Evolutionary conservation across 164 flowering plant genomes (phyloP).

Genomic region (Aristolochia fimbriata): DNA sequence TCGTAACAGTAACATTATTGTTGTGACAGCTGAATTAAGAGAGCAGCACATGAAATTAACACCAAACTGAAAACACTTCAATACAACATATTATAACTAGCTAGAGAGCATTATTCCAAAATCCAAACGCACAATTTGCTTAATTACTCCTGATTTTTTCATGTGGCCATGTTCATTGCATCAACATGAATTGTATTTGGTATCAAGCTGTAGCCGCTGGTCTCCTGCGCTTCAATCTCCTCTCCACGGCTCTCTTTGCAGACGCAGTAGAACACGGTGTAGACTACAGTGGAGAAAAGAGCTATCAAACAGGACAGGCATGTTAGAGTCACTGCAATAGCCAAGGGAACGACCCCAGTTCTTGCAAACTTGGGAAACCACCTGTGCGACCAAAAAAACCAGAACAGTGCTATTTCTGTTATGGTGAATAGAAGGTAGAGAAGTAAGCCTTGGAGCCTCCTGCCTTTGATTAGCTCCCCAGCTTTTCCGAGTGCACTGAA

Average conservation of each 20-base stretch:
- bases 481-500: constrained; percentile 10
- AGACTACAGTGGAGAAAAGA: constrained; percentile 2
- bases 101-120: too few species aligned
- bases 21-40: too few species aligned
- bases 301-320: constrained; percentile 5
- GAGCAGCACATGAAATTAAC: too few species aligned
- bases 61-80: too few species aligned
- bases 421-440: neutral
- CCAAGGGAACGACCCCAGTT: neutral
- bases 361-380: neutral
- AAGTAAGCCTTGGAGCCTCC: constrained; percentile 12
- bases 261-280: constrained; percentile 11
- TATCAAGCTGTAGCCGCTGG: neutral
- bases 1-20: too few species aligned
- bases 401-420: neutral
- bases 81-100: too few species aligned
- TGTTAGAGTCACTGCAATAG: neutral
- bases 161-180: neutral
- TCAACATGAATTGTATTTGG: neutral
- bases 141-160: too few species aligned
- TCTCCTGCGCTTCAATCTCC: constrained; percentile 4
- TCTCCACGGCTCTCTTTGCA: constrained; percentile 16
- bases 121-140: too few species aligned
- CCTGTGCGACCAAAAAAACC: neutral
- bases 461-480: constrained; percentile 11